Evolutionary conservation across 306 rosid species (phyloP).

Genomic region (Heteromeles arbutifolia): DNA sequence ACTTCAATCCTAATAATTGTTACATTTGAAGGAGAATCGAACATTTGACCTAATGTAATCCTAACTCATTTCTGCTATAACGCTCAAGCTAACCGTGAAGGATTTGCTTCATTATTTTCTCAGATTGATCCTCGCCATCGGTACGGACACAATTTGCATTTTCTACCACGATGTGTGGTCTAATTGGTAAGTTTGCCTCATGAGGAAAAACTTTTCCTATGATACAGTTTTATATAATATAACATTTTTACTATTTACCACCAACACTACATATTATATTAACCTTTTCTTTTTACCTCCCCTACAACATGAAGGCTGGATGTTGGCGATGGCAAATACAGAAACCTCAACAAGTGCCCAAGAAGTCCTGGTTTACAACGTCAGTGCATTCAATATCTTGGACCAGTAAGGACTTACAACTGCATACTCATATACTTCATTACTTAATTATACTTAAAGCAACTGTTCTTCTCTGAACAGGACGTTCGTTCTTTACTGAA

Average conservation of each 20-base stretch:
- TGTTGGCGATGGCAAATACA: slow-evolving; percentile 46
- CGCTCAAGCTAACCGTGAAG: not conserved
- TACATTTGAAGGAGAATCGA: not conserved
- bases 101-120: not conserved
- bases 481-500: no score
- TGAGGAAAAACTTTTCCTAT: not conserved
- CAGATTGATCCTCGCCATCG: slow-evolving; percentile 54
- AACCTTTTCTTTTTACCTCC: not conserved
- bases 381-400: slow-evolving; percentile 43
- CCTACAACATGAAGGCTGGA: slow-evolving; percentile 34
- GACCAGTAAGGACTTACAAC: slow-evolving; percentile 26
- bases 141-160: slow-evolving; percentile 45
- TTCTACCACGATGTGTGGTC: slow-evolving; percentile 38
- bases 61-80: not conserved
- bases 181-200: slow-evolving; percentile 28
- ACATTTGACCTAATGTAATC: not conserved
- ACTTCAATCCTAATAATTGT: no score
- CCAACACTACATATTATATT: not conserved
- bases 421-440: not conserved
- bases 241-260: no score
- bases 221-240: not conserved
- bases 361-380: slow-evolving; percentile 23
- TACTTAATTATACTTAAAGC: not conserved
- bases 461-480: no score
- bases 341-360: slow-evolving; percentile 29